Conservation (phyloP, 2,329 filamentous ascomycete species). For the Emmonsia crescens region DNA sequence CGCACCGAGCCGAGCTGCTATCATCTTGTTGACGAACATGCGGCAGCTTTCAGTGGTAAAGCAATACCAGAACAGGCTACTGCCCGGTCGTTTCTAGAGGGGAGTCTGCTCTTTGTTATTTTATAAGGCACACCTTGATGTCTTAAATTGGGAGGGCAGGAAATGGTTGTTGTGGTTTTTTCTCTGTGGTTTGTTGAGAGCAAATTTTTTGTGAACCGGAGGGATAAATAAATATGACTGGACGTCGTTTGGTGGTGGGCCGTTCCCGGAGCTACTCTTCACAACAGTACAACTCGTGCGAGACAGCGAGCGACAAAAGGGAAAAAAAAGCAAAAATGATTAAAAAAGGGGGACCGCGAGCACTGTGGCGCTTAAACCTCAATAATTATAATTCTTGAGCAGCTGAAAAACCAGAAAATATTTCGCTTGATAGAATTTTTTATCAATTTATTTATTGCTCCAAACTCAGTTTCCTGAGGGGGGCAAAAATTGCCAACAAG, state of each 20-base stretch:
- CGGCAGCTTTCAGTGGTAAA: conserved; percentile 4
- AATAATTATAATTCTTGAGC: neutral
- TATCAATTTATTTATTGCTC: neutral
- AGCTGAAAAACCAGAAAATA: neutral
- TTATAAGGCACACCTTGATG: neutral
- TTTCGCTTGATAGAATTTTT: too few relatives aligned
- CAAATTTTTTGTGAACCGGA: conserved; percentile 1
- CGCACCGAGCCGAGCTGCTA: conserved; percentile 35
- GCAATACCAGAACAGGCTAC: neutral
- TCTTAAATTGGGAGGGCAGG: neutral
- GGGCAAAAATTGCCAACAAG: neutral
- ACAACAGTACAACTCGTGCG: neutral
- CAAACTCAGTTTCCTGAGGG: neutral
- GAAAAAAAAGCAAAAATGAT: neutral
- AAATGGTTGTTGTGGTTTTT: neutral
- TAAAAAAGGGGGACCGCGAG: neutral
- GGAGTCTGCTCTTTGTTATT: neutral
- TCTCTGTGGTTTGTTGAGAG: neutral
- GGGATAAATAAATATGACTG: neutral
- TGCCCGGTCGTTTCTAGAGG: neutral
- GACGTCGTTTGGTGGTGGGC: neutral
- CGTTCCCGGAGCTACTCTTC: neutral
- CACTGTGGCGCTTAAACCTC: neutral
- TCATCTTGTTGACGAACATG: conserved; percentile 23
- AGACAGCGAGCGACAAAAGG: too few relatives aligned